phyloP scores from a whole-genome alignment of 805 yeast genomes.

The Candida sphagnicola region DNA sequence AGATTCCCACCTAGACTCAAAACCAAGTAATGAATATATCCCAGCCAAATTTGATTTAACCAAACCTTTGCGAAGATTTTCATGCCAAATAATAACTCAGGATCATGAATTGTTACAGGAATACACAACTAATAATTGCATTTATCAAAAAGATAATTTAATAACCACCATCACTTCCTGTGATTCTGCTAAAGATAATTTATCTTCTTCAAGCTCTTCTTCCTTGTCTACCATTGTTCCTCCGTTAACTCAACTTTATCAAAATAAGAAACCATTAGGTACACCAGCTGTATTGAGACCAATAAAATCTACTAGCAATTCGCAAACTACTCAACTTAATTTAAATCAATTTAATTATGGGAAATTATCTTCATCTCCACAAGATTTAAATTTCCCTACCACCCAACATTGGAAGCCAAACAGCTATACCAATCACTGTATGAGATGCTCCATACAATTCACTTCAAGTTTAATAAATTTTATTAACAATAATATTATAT shows the following conservation, averaged over 20 bases:
- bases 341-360: constrained; percentile 1
- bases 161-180: constrained; percentile 7
- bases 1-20: background rate
- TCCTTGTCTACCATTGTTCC: constrained; percentile 1
- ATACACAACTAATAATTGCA: constrained; percentile 18
- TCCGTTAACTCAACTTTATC: constrained; percentile 36
- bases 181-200: background rate
- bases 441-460: constrained; percentile 35
- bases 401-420: constrained; percentile 53
- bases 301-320: constrained; percentile 4
- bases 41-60: constrained; percentile 48
- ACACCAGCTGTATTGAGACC: constrained; percentile 54
- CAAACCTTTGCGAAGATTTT: constrained; percentile 34
- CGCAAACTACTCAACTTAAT: background rate
- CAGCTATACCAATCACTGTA: constrained; percentile 35
- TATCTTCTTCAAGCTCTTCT: constrained; percentile 1
- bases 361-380: background rate
- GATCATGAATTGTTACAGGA: constrained; percentile 6
- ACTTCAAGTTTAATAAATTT: constrained; percentile 24
- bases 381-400: constrained; percentile 28
- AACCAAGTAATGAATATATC: constrained; percentile 18
- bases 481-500: constrained; percentile 4
- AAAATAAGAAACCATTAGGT: constrained; percentile 43
- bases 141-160: constrained; percentile 15
- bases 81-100: constrained; percentile 16